Evolutionary conservation across 768 basidiomycete species (phyloP).

Genomic region (Mycena metata): DNA sequence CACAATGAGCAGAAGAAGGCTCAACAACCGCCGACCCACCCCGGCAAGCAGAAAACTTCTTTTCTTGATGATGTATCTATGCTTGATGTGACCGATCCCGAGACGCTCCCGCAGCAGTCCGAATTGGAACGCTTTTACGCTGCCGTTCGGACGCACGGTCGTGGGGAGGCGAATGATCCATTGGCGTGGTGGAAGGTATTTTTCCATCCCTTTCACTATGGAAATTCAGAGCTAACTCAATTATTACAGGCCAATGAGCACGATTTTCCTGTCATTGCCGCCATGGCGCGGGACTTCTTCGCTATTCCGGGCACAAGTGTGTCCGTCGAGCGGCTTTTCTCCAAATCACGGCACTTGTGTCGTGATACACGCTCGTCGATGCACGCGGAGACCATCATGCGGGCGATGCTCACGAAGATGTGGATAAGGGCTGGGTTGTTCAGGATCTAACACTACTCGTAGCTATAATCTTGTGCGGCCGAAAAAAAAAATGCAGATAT

Average conservation of each 20-base stretch:
- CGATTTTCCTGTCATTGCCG: neutral
- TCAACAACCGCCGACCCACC: neutral
- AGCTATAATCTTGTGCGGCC: no score
- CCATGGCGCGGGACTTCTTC: neutral
- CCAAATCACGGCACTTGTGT: neutral
- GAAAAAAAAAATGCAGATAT: no score
- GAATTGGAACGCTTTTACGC: no score
- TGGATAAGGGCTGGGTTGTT: neutral
- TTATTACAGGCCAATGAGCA: neutral
- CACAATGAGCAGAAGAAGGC: neutral
- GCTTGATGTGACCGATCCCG: neutral
- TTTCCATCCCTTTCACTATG: neutral
- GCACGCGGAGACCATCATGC: slow-evolving; percentile 4
- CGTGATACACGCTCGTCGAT: neutral
- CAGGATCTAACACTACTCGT: no score
- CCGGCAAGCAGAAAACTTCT: neutral
- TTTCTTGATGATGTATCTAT: neutral
- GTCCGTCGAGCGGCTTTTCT: neutral
- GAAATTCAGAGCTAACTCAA: neutral
- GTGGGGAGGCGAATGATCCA: neutral
- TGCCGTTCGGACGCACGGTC: neutral
- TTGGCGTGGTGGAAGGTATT: slow-evolving; percentile 1
- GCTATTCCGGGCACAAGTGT: neutral
- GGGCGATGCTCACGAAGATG: slow-evolving; percentile 2
- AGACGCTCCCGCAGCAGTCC: no score